phyloP scores from a whole-genome alignment of 305 asterid genomes.

The Plantago lanceolata region DNA sequence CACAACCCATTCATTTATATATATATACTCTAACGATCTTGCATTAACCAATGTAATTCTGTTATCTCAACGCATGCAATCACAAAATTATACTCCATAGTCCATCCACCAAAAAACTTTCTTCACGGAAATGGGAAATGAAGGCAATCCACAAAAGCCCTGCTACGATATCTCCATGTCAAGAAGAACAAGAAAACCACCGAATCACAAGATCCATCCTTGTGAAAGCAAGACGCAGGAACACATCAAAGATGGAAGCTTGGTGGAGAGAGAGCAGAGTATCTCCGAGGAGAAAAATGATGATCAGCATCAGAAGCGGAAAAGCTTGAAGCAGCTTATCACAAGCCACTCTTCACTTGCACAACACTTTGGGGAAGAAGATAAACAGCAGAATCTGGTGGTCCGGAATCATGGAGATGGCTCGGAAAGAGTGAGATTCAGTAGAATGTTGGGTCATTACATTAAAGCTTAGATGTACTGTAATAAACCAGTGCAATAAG shows the following conservation, averaged over 20 bases:
- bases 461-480: slow-evolving; percentile 7
- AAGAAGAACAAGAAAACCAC: slow-evolving; percentile 17
- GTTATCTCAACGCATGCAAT: background rate
- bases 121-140: background rate
- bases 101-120: background rate
- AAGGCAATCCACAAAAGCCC: background rate
- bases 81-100: background rate
- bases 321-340: slow-evolving; percentile 12
- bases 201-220: slow-evolving; percentile 10
- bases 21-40: background rate
- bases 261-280: background rate
- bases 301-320: background rate
- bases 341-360: slow-evolving; percentile 12
- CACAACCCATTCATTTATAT: background rate
- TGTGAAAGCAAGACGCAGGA: slow-evolving; percentile 2
- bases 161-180: slow-evolving; percentile 15
- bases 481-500: background rate
- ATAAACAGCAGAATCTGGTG: background rate
- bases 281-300: background rate
- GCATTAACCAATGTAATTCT: background rate
- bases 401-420: background rate
- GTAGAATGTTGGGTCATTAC: background rate
- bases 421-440: slow-evolving; percentile 3
- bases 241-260: background rate
- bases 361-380: slow-evolving; percentile 19